phyloP scores from a whole-genome alignment of 768 basidiomycete species.

The Naganishia friedmannii region DNA sequence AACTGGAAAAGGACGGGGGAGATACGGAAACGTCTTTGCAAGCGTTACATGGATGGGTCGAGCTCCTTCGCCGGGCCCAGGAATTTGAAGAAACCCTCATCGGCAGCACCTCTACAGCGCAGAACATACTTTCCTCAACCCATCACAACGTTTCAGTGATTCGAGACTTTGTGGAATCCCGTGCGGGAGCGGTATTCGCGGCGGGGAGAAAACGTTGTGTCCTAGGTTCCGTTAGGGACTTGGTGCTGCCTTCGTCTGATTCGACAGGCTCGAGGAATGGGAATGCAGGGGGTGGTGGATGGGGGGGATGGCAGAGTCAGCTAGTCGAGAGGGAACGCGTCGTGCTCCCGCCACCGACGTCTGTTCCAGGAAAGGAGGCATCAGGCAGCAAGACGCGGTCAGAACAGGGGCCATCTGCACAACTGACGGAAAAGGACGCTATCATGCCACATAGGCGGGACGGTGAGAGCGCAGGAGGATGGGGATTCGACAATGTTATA shows the following conservation, averaged over 20 bases:
- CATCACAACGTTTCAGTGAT: not conserved
- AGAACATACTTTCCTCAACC: not conserved
- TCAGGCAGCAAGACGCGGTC: not conserved
- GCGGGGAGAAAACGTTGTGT: slow-evolving; percentile 1
- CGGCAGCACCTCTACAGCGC: not conserved
- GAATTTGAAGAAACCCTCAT: not conserved
- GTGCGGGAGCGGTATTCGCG: slow-evolving; percentile 24
- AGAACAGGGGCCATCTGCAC: not conserved
- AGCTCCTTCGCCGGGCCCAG: not conserved
- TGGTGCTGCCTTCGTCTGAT: not conserved
- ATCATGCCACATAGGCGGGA: not conserved
- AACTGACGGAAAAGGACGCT: not conserved
- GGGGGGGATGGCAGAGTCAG: slow-evolving; percentile 27
- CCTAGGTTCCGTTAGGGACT: not conserved
- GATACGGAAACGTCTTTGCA: too few species aligned
- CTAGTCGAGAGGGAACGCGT: slow-evolving; percentile 27
- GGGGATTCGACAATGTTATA: not conserved
- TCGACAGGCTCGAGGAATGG: not conserved
- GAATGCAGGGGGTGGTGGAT: not conserved
- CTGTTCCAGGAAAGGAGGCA: not conserved
- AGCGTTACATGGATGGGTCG: not conserved
- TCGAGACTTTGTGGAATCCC: not conserved
- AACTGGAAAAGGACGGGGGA: not conserved
- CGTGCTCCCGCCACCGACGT: not conserved
- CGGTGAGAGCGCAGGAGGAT: not conserved